Evolutionary conservation across 176 grass and related monocot species (phyloP).

Genomic region (Cymbopogon citratus): DNA sequence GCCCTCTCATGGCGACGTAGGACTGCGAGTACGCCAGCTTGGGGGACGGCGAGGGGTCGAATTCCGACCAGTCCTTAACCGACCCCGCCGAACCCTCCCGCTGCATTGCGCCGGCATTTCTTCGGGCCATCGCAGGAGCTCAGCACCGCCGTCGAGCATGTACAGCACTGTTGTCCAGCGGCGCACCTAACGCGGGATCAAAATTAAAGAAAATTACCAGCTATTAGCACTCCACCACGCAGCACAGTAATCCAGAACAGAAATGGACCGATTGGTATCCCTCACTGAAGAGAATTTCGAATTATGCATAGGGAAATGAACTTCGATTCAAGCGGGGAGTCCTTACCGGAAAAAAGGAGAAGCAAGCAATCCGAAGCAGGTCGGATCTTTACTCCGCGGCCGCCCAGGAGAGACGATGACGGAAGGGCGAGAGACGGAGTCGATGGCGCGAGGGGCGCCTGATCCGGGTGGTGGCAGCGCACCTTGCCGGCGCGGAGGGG

Average conservation of each 20-base stretch:
- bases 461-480: conserved; percentile 9
- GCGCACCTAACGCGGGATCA: neutral
- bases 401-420: neutral
- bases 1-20: conserved; percentile 59
- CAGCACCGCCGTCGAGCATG: conserved; percentile 25
- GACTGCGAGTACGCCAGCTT: conserved; percentile 80
- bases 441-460: neutral
- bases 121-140: conserved; percentile 67
- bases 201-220: neutral
- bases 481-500: neutral
- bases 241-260: neutral
- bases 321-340: neutral
- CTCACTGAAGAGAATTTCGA: neutral
- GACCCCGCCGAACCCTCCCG: conserved; percentile 71
- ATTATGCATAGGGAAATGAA: neutral
- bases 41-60: conserved; percentile 59
- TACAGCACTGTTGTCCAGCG: conserved; percentile 17
- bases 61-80: conserved; percentile 60
- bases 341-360: conserved; percentile 24
- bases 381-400: conserved; percentile 13
- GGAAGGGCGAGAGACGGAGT: neutral
- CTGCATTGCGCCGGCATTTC: conserved; percentile 61
- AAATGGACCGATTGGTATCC: neutral
- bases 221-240: neutral
- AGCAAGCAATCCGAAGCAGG: neutral